A percentile compares a stretch with the other conserved stretches of the same genome.
Conservation (phyloP, 441 rosid species). For the Gossypium trilobum region DNA sequence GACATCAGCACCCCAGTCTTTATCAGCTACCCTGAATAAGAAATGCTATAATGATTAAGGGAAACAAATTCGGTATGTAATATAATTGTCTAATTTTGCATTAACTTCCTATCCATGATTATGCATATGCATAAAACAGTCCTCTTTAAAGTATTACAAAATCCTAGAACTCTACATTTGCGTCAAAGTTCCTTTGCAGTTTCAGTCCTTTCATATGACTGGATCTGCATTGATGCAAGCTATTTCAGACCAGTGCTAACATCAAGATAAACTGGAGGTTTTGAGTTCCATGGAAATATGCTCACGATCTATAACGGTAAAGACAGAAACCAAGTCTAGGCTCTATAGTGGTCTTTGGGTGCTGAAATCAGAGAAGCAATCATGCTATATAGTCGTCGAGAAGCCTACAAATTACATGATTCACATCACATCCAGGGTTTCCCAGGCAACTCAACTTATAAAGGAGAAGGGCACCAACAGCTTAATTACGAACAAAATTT, state of each 20-base stretch:
- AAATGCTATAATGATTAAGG: slow-evolving; percentile 14
- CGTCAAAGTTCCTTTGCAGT: slow-evolving; percentile 1
- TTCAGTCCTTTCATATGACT: neutral
- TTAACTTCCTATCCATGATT: neutral
- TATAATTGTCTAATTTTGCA: neutral
- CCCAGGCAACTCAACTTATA: neutral
- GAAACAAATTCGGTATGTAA: neutral
- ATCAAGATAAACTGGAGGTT: neutral
- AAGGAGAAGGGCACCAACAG: neutral
- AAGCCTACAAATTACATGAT: neutral
- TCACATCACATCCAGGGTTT: neutral
- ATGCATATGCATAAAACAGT: neutral
- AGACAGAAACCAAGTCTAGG: neutral
- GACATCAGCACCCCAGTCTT: slow-evolving; percentile 94
- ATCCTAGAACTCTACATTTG: neutral
- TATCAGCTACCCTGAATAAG: slow-evolving; percentile 77
- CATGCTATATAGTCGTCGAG: neutral
- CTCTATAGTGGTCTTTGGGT: neutral
- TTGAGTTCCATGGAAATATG: neutral
- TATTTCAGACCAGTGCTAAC: neutral
- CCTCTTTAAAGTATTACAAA: neutral
- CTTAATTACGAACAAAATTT: neutral
- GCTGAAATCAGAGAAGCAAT: neutral
- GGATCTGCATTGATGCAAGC: neutral
- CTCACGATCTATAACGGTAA: neutral